Evolutionary conservation across 805 yeast species (phyloP), one percentile per base, ranked within the genome.

Genomic region (Novakomyces olei): DNA sequence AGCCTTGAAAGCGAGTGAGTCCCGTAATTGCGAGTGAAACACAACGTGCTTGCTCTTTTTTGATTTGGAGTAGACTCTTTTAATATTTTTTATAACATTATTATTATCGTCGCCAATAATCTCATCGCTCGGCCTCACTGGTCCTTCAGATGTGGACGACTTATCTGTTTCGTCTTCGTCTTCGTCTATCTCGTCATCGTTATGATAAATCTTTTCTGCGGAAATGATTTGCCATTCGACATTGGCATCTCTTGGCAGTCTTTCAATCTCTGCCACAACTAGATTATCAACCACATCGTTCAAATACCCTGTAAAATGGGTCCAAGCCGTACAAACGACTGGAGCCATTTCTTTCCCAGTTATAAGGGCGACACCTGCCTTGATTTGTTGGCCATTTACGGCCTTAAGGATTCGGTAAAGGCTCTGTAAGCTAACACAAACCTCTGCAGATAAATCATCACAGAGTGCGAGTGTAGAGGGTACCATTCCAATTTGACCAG

Each of bases 401-500:
- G 71, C 66, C 4, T 60, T 44, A 39, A 71, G 67, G 3, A 81
- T 73, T 10, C 67, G 61, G 38, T 61, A 58, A 32, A 80, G 64
- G 51, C 81, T 88, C 48, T 79, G 92, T 32, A 83, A 60, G 0
- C 92, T 59, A 16, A 81, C 50, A 0, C 60, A 55, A 0, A 69
- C 46, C 33, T 68, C 65, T 3, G 48, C 37, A 4, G 19, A 26
- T 2, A 45, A 39, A 7, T 51, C 55, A 4, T 32, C 30, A 15
- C 42, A 44, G 10, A 77, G 43, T 2, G 52, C 61, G 83, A 85
- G 76, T 8, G 66, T 50, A 1, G 66, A 50, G 0, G 98, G 95
- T 2, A 72, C 49, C 26, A 88, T 56, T 2, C 93, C 91, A 25
- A 88, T 83, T 54, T 88, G 96, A 0, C 98, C 98, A 32, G 95